phyloP scores from a whole-genome alignment of 495 filamentous ascomycete species.

The Diplogelasinospora grovesii region DNA sequence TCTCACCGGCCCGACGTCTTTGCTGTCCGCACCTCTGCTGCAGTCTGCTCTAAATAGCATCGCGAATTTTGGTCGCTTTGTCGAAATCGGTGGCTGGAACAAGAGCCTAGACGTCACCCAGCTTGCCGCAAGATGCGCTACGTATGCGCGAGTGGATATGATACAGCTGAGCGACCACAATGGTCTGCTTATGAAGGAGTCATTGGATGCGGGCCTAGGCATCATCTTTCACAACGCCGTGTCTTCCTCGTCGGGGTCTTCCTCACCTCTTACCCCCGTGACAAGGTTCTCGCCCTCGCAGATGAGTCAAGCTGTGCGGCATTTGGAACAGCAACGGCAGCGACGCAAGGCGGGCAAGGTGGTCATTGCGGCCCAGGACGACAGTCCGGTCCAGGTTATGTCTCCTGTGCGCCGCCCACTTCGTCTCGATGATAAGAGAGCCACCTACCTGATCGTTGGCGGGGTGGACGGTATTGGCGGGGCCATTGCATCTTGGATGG shows the following conservation, averaged over 20 bases:
- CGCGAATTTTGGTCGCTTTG: conserved; percentile 44
- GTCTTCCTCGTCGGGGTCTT: conserved; percentile 13
- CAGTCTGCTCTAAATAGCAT: conserved; percentile 40
- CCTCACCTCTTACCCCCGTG: conserved; percentile 1
- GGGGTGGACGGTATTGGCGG: conserved; percentile 53
- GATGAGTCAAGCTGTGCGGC: conserved; percentile 27
- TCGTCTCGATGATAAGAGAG: not conserved
- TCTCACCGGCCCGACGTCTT: conserved; percentile 36
- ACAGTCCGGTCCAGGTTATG: not conserved
- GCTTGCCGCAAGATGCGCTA: not conserved
- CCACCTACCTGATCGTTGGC: conserved; percentile 45
- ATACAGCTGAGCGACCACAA: not conserved
- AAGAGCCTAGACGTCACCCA: not conserved
- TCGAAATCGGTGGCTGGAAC: conserved; percentile 43
- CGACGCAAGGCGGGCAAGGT: conserved; percentile 43
- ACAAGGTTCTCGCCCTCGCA: conserved; percentile 17
- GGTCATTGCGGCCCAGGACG: conserved; percentile 20
- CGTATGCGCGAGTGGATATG: not conserved
- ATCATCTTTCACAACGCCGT: too few species aligned
- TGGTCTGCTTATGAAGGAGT: conserved; percentile 12
- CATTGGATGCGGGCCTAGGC: not conserved
- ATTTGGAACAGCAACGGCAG: too few species aligned
- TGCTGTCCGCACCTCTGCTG: conserved; percentile 41
- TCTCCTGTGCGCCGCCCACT: not conserved
- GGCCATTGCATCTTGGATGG: conserved; percentile 44